These are phyloP conservation scores for Amanita rubescens DNA, from an alignment of 768 basidiomycete species.

Conservation along the genomic window DNA sequence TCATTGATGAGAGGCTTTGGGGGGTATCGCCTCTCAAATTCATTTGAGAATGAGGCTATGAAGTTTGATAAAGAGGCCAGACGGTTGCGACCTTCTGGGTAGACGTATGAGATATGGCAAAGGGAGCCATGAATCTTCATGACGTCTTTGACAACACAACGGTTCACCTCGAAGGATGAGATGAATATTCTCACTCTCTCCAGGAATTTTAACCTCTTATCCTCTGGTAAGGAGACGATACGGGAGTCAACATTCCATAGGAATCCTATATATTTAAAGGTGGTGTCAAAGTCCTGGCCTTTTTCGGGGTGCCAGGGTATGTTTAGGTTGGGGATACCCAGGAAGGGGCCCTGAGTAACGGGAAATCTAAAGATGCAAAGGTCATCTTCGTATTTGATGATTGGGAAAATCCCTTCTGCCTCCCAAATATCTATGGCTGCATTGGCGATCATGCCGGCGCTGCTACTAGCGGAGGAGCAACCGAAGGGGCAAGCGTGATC, in stretches of 20 bases:
- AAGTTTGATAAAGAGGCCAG: conserved; percentile 21
- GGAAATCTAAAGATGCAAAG: conserved; percentile 17
- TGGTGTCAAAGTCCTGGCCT: conserved; percentile 15
- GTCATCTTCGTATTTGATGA: conserved; percentile 21
- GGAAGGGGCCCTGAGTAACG: too few relatives aligned
- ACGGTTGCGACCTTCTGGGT: conserved; percentile 12
- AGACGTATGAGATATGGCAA: conserved; percentile 24
- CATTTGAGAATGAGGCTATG: conserved; percentile 14
- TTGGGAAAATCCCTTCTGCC: conserved; percentile 11
- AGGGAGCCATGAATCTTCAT: conserved; percentile 24
- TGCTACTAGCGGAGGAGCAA: conserved; percentile 20
- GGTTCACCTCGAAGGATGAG: background rate
- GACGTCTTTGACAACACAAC: conserved; percentile 15
- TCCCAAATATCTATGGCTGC: conserved; percentile 22
- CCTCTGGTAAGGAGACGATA: conserved; percentile 23
- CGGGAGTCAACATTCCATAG: background rate
- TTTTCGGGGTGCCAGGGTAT: conserved; percentile 25
- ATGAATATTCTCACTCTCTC: conserved; percentile 11
- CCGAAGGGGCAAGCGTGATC: conserved; percentile 27
- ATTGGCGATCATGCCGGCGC: conserved; percentile 23
- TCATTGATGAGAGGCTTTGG: conserved; percentile 14
- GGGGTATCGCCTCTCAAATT: conserved; percentile 10
- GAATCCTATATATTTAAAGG: conserved; percentile 25
- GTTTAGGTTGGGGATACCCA: too few relatives aligned
- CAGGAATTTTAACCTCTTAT: conserved; percentile 23